phyloP scores from a whole-genome alignment of 2,329 filamentous ascomycete genomes.

The Diaporthe batatas region DNA sequence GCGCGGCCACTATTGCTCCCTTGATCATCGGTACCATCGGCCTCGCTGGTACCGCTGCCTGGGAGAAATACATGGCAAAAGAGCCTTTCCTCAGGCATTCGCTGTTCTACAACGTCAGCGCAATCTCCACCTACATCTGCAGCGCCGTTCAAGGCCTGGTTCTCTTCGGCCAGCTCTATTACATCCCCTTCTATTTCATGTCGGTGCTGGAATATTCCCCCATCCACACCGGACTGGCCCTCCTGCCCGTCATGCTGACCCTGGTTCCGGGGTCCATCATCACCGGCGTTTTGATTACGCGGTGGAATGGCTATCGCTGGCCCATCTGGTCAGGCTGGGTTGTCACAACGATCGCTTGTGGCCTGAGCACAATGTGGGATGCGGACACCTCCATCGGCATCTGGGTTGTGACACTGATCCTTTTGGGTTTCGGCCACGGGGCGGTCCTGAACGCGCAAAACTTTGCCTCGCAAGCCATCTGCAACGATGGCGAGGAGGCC shows the following conservation, averaged over 20 bases:
- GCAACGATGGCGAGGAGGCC: conserved; percentile 52
- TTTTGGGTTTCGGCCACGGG: conserved; percentile 55
- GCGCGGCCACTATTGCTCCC: conserved; percentile 56
- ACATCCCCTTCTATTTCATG: conserved; percentile 55
- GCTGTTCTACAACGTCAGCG: conserved; percentile 49
- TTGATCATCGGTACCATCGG: conserved; percentile 58
- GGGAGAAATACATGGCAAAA: conserved; percentile 51
- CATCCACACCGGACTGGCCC: conserved; percentile 52
- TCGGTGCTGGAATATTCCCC: conserved; percentile 51
- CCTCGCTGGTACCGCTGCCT: conserved; percentile 53
- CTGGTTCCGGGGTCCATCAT: conserved; percentile 52
- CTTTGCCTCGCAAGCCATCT: conserved; percentile 56
- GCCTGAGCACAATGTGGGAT: conserved; percentile 47
- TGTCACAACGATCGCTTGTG: conserved; percentile 47
- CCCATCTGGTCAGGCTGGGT: conserved; percentile 55
- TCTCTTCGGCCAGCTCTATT: conserved; percentile 52
- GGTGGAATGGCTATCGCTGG: conserved; percentile 54
- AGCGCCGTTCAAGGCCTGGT: conserved; percentile 52
- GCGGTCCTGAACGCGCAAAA: conserved; percentile 56
- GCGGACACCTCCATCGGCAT: conserved; percentile 47
- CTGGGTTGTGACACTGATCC: conserved; percentile 53
- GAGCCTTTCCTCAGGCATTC: conserved; percentile 51
- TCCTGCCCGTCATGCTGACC: conserved; percentile 52
- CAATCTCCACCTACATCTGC: conserved; percentile 50
- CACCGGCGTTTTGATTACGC: conserved; percentile 49